These are phyloP conservation scores for Penicillium paradoxum DNA, from an alignment of 495 filamentous ascomycete species.

Conservation along the genomic window DNA sequence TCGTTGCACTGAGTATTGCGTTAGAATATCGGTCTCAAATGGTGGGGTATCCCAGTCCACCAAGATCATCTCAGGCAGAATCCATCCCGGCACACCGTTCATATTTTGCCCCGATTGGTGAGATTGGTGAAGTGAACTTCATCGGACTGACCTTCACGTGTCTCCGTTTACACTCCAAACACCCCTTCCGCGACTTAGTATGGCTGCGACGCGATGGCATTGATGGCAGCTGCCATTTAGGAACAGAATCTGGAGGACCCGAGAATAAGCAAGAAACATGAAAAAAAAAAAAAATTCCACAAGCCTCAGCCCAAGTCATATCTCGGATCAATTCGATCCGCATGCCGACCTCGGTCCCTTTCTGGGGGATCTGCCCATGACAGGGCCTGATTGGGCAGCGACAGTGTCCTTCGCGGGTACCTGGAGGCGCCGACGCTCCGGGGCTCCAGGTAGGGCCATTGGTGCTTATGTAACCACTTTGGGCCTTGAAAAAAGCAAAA, in stretches of 20 bases:
- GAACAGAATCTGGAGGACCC: background rate
- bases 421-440: background rate
- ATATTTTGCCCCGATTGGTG: no score
- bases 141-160: constrained; percentile 32
- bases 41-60: background rate
- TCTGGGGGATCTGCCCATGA: constrained; percentile 17
- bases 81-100: background rate
- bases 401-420: no score
- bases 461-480: constrained; percentile 5
- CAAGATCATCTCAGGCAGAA: background rate
- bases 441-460: no score
- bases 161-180: constrained; percentile 35
- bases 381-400: background rate
- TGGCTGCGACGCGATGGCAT: constrained; percentile 32
- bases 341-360: constrained; percentile 11
- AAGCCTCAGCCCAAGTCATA: background rate
- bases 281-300: background rate
- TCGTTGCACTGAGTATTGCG: constrained; percentile 33
- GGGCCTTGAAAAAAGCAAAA: no score
- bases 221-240: background rate
- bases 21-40: background rate
- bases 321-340: background rate
- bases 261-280: background rate
- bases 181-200: constrained; percentile 38
- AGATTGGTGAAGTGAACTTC: no score